Base-by-base conservation (phyloP, 2,329 filamentous ascomycete genomes). In the Fusarium sp. region DNA sequence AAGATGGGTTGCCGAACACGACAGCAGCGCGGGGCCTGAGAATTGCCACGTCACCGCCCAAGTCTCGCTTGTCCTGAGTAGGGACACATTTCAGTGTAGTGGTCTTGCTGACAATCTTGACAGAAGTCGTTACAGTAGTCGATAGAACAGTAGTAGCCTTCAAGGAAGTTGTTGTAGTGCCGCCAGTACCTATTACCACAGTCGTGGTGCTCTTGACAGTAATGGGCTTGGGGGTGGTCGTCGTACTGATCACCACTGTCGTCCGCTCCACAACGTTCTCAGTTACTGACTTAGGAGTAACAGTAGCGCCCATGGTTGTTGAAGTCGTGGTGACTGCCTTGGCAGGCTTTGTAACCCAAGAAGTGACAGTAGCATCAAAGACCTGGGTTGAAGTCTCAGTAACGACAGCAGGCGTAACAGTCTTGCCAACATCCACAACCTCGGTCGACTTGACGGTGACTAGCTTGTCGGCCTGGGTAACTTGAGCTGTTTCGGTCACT, bases 351-450 rank as follows among this genome's bases (percentile, higher is more conserved):
- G 64, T 70, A 8, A 59, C 44, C 64, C 64, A 71, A 18, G 69
- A 71, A 24, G 60, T 69, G 32, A 68, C 49, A n/a, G 69, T 71
- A 1, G 53, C 56, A 3, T 61, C 75, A 47, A 48, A 44, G 2
- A 72, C 58, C 27, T 69, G 30, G 7, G 67, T 73, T 18, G 67
- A 61, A 3, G 68, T 75, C 57, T 68, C 56, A 13, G 73, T 75
- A 38, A 76, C 70, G 2, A 73, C 65, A 25, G 61, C 66, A 1
- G 78, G 78, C 3, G 79, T 80, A 47, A 79, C 56, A 4, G 79
- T 81, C 3, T 69, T 72, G 8, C 77, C 78, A 27, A 78, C 75
- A 48, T 79, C 74, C 24, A 78, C 67, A 5, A 75, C 71, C 10
- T 72, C 72, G 2, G 77, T 74, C 2, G 73, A 58, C 10, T 67